A percentile compares a stretch with the other conserved stretches of the same genome.
phyloP scores from a whole-genome alignment of 1,284 basidiomycete genomes.

The Cutaneotrichosporon mucoides region DNA sequence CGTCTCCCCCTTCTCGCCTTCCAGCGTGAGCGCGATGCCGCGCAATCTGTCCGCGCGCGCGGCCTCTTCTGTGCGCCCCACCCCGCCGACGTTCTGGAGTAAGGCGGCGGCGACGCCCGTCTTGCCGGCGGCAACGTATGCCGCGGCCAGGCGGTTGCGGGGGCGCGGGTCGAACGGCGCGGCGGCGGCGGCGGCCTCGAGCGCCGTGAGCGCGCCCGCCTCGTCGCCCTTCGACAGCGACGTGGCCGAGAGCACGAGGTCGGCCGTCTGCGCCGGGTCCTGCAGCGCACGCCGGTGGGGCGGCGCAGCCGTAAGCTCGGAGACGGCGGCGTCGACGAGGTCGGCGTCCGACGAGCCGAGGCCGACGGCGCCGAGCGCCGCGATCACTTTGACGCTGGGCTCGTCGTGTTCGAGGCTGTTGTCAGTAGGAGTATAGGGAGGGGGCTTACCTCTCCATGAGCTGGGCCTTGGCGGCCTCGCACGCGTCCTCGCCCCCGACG shows the following conservation, averaged over 20 bases:
- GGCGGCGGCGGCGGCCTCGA: constrained; percentile 17
- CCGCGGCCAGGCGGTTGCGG: constrained; percentile 24
- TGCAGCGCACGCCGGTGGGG: constrained; percentile 17
- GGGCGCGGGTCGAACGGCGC: constrained; percentile 4
- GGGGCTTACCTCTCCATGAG: constrained; percentile 72
- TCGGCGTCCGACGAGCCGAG: constrained; percentile 71
- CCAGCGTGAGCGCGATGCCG: constrained; percentile 28
- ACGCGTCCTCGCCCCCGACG: constrained; percentile 66
- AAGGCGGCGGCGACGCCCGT: constrained; percentile 36
- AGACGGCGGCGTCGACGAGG: constrained; percentile 78
- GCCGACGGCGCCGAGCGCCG: constrained; percentile 78
- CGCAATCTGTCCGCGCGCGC: constrained; percentile 24
- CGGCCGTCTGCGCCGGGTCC: constrained; percentile 31
- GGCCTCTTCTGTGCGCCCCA: constrained; percentile 29
- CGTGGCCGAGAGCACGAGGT: constrained; percentile 32
- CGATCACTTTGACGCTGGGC: constrained; percentile 64
- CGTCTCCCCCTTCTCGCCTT: constrained; percentile 27
- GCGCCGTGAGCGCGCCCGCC: constrained; percentile 15
- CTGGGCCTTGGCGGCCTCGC: constrained; percentile 71
- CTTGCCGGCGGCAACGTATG: constrained; percentile 27
- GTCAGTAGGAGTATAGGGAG: too few species aligned
- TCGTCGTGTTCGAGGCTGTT: constrained; percentile 59
- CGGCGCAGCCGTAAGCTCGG: constrained; percentile 60
- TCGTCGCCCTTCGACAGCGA: constrained; percentile 19
- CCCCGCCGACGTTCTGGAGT: constrained; percentile 1